Conservation (phyloP, 345 rosid genomes). For the Citrus trifoliata region DNA sequence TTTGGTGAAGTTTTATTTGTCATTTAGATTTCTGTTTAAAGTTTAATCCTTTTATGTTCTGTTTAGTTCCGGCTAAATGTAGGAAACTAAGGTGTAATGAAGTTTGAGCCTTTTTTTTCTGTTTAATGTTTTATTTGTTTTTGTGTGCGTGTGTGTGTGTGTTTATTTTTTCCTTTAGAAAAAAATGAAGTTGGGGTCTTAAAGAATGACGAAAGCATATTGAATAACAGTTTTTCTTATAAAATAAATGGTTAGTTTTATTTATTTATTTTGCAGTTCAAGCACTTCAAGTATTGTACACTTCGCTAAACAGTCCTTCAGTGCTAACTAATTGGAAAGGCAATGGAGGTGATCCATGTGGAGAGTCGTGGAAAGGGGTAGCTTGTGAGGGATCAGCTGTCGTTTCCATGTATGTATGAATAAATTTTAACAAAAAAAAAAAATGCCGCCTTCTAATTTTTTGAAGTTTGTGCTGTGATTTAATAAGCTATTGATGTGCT, state of each 20-base stretch:
- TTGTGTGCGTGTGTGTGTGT: no score
- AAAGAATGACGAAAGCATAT: not conserved
- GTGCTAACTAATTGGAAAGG: constrained; percentile 87
- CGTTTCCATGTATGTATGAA: constrained; percentile 61
- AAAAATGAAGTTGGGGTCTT: not conserved
- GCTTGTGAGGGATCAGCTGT: constrained; percentile 85
- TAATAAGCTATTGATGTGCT: constrained; percentile 10
- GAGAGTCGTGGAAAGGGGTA: constrained; percentile 93
- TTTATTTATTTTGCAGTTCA: constrained; percentile 49
- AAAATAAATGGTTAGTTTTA: constrained; percentile 8
- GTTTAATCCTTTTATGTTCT: constrained; percentile 19
- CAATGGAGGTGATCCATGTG: constrained; percentile 89
- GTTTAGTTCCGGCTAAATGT: constrained; percentile 31
- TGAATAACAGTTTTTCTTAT: not conserved
- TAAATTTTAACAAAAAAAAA: not conserved
- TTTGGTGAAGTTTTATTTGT: not conserved
- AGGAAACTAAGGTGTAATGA: not conserved
- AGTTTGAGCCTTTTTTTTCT: not conserved
- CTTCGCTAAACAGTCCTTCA: constrained; percentile 76
- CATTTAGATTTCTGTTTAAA: constrained; percentile 3
- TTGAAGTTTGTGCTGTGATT: not conserved
- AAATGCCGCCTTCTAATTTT: not conserved
- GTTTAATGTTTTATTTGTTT: not conserved
- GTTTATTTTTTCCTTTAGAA: no score
- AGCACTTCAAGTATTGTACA: constrained; percentile 81